Conservation (phyloP, 257 asterid genomes). For the Lycium ferocissimum region DNA sequence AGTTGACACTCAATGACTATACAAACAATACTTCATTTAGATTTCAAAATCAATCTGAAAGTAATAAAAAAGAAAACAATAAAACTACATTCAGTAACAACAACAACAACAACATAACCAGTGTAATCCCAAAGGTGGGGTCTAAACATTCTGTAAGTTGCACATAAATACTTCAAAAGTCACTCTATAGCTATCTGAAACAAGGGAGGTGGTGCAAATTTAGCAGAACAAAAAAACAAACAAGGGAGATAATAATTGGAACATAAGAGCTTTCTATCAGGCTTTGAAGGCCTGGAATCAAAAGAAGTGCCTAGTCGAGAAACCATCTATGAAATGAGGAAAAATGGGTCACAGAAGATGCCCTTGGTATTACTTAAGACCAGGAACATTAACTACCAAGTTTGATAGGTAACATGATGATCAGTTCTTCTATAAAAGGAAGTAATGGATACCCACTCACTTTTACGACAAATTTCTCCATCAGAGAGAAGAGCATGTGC, state of each 20-base stretch:
- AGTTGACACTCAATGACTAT: constrained; percentile 25
- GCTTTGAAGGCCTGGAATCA: neutral
- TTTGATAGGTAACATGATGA: neutral
- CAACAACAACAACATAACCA: no score
- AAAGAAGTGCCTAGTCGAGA: neutral
- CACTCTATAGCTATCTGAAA: constrained; percentile 13
- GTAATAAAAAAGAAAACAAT: neutral
- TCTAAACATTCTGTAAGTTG: neutral
- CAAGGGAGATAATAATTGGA: neutral
- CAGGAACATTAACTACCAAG: constrained; percentile 1
- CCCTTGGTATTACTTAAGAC: neutral
- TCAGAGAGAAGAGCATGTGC: neutral
- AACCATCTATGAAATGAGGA: neutral
- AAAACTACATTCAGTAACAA: neutral
- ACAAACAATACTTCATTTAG: neutral
- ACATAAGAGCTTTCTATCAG: neutral
- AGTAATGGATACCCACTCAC: neutral
- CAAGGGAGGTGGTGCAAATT: neutral
- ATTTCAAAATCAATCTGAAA: neutral
- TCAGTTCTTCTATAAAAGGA: constrained; percentile 3
- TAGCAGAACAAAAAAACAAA: neutral
- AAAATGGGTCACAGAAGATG: constrained; percentile 19
- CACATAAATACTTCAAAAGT: neutral
- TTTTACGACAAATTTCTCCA: neutral
- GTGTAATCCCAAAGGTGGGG: no score